These are phyloP conservation scores for Phytophthora chlamydospora DNA, from an alignment of 352 stramenopile species.

Conservation along the genomic window DNA sequence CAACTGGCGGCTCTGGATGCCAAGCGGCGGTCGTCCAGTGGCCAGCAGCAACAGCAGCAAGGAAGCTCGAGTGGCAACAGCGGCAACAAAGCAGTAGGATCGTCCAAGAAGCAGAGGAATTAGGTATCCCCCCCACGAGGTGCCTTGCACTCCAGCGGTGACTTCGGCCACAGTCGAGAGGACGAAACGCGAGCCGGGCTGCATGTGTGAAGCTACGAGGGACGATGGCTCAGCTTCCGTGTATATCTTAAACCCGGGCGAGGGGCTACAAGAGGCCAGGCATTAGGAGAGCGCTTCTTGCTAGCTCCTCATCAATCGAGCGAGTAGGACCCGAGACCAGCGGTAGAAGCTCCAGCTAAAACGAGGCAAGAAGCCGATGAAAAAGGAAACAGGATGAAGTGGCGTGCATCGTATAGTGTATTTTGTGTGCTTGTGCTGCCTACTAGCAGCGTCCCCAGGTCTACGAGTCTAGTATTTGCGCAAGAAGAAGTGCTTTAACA, in stretches of 20 bases:
- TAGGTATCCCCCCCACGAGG: slow-evolving; percentile 27
- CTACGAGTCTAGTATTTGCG: slow-evolving; percentile 65
- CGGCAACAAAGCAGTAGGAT: slow-evolving; percentile 51
- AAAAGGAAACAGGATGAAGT: slow-evolving; percentile 21
- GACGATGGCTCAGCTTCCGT: slow-evolving; percentile 23
- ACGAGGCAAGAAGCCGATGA: slow-evolving; percentile 30
- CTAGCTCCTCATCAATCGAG: slow-evolving; percentile 19
- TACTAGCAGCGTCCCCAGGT: slow-evolving; percentile 18
- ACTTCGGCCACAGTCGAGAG: slow-evolving; percentile 15
- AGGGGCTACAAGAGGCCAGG: slow-evolving; percentile 8
- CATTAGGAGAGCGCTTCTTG: slow-evolving; percentile 16
- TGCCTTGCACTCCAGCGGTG: slow-evolving; percentile 18
- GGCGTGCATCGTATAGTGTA: slow-evolving; percentile 32
- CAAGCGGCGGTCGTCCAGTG: slow-evolving; percentile 67
- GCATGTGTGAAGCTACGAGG: slow-evolving; percentile 21
- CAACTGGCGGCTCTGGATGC: slow-evolving; percentile 80
- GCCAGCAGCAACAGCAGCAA: slow-evolving; percentile 41
- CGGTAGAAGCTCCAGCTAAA: slow-evolving; percentile 25
- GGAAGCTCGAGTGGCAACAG: slow-evolving; percentile 39
- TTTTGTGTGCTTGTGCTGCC: slow-evolving; percentile 16
- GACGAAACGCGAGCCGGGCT: slow-evolving; percentile 8
- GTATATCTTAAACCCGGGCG: slow-evolving; percentile 23
- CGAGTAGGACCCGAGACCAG: slow-evolving; percentile 18
- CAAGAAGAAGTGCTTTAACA: slow-evolving; percentile 85
- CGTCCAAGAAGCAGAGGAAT: slow-evolving; percentile 72